Base-by-base conservation (phyloP, 2,329 filamentous ascomycete species). In the Colletotrichum sp. region DNA sequence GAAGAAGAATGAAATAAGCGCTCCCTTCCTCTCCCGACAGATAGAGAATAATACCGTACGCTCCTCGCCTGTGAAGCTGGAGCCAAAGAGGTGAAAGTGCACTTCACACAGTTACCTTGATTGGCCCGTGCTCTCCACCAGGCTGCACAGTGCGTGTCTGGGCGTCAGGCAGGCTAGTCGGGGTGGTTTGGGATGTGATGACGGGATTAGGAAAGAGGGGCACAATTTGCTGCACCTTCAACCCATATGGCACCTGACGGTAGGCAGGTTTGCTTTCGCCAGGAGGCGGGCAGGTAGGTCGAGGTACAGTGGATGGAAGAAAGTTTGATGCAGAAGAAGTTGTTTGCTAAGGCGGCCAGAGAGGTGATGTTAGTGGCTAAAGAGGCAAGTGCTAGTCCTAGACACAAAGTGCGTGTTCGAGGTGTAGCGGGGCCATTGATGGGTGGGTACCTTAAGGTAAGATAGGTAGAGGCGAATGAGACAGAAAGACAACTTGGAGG, bases 191-290 rank as follows among this genome's bases (percentile, higher is more conserved):
- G 68, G 48, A 70, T 70, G 65, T 60, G 64, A 75, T 73, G 73
- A 32, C 64, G 59, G 70, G 64, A 75, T 75, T 68, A 73, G 74
- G 74, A 74, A 74, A 75, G 73, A 73, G 73, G 73, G 73, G 73
- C 69, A 72, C 39, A 36, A 26, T 39, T 57, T 64, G 55, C 24
- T 30, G 30, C 32, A 36, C 63, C 32, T 22, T 28, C 36, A 30
- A 44, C 30, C 28, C 26, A 10, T 57, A 59, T 73, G 59, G 70
- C 70, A 68, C 70, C 57, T 68, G 62, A 72, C 60, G 24, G 39
- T 7, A 8, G 8, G 63, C 18, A 65, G 8, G 8, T 64, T 34
- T 36, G 22, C 24, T 26, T 34, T 22, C 36, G 26, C 24, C 22
- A 10, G 16, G 34, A 36, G 6, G 18, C 9, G 22, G n/a, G 60